Conservation (phyloP, 345 rosid genomes). For the Heritiera fomes region DNA sequence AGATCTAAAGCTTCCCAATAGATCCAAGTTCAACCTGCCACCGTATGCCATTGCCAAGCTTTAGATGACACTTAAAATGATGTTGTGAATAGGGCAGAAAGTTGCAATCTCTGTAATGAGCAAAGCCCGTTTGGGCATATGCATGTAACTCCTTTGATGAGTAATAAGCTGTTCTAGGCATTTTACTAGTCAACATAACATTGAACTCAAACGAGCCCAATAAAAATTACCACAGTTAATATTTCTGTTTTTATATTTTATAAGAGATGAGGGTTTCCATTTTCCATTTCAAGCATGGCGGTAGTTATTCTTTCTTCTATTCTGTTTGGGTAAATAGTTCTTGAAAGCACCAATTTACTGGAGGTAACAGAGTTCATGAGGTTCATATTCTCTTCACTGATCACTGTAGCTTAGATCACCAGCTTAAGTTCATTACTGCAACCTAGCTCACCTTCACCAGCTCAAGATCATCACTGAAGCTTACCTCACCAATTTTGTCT, state of each 20-base stretch:
- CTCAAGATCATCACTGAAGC: no score
- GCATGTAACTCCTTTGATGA: neutral
- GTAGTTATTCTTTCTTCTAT: neutral
- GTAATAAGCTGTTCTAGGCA: neutral
- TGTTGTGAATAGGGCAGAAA: neutral
- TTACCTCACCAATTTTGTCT: no score
- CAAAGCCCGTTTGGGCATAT: neutral
- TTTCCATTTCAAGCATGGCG: neutral
- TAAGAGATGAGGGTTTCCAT: neutral
- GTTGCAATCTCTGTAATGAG: neutral
- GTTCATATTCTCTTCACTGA: no score
- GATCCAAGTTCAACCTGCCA: conserved; percentile 47
- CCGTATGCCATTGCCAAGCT: conserved; percentile 62
- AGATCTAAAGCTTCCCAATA: conserved; percentile 66
- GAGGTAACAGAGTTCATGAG: neutral
- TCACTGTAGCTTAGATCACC: no score
- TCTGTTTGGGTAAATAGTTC: neutral
- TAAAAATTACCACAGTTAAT: neutral
- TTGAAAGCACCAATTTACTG: neutral
- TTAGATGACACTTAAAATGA: conserved; percentile 25
- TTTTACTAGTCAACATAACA: neutral
- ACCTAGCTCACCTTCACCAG: no score
- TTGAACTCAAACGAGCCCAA: neutral
- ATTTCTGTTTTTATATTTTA: neutral
- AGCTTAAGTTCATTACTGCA: no score